phyloP scores from a whole-genome alignment of 1,139 yeast genomes.

The Protomyces gravidus region DNA sequence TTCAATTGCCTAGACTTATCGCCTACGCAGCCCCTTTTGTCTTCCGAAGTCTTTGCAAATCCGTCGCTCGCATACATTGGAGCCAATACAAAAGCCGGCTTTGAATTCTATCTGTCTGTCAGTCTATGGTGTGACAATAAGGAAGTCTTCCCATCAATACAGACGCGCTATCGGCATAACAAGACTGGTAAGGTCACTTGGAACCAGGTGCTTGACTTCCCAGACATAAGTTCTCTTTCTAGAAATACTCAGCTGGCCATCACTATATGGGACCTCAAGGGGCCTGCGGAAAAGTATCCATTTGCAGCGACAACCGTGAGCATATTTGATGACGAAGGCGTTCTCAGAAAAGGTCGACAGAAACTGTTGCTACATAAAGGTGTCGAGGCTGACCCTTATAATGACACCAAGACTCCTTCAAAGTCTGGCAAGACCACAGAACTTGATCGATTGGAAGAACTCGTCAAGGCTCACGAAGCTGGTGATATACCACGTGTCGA shows the following conservation, averaged over 20 bases:
- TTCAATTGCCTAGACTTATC: conserved; percentile 16
- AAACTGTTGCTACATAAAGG: conserved; percentile 47
- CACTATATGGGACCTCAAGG: conserved; percentile 62
- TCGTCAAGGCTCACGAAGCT: conserved; percentile 60
- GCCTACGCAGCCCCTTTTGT: not conserved
- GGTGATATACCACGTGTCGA: conserved; percentile 59
- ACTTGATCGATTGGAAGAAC: conserved; percentile 49
- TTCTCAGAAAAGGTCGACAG: conserved; percentile 57
- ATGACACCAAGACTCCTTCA: conserved; percentile 38
- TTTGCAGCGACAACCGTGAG: conserved; percentile 57
- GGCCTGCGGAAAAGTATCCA: conserved; percentile 49
- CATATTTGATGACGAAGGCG: conserved; percentile 52
- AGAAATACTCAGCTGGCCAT: conserved; percentile 58
- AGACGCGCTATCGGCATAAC: conserved; percentile 62
- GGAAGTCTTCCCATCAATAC: conserved; percentile 62
- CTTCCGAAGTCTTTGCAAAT: conserved; percentile 16
- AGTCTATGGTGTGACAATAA: conserved; percentile 61
- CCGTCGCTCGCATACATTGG: conserved; percentile 22
- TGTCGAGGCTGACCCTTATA: conserved; percentile 41
- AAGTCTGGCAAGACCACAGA: conserved; percentile 38
- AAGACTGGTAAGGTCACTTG: conserved; percentile 43
- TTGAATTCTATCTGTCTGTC: conserved; percentile 58
- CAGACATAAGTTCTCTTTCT: conserved; percentile 66
- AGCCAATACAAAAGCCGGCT: conserved; percentile 20
- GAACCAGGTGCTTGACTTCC: conserved; percentile 65